These are phyloP conservation scores for Fraxinus anomala DNA, from an alignment of 257 asterid genomes.

Conservation along the genomic window DNA sequence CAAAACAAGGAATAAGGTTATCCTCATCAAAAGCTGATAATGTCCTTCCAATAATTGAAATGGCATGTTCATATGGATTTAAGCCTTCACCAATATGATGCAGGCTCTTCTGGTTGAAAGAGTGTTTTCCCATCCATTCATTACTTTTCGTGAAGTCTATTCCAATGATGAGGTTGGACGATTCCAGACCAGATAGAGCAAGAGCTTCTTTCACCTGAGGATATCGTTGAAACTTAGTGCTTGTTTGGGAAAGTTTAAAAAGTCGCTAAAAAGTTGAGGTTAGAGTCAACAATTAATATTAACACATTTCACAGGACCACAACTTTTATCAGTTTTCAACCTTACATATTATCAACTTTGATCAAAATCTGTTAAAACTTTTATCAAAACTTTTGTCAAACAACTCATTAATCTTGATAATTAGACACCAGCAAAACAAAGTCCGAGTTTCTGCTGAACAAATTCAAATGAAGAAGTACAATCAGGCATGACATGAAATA, in stretches of 20 bases:
- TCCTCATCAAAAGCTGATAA: conserved; percentile 84
- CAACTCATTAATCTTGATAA: too few relatives aligned
- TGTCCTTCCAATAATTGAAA: conserved; percentile 86
- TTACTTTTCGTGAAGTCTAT: conserved; percentile 94
- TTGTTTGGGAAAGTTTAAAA: too few relatives aligned
- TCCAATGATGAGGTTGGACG: conserved; percentile 91
- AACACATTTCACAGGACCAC: too few relatives aligned
- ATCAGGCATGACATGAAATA: not conserved
- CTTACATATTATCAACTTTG: too few relatives aligned
- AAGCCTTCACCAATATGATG: conserved; percentile 56
- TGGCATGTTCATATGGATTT: conserved; percentile 83
- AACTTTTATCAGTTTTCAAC: too few relatives aligned
- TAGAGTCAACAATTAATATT: too few relatives aligned
- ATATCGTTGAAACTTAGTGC: conserved; percentile 6
- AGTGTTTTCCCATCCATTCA: conserved; percentile 77
- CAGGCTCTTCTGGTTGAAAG: conserved; percentile 59
- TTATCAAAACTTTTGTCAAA: too few relatives aligned
- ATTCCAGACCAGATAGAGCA: conserved; percentile 71
- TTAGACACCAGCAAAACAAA: too few relatives aligned
- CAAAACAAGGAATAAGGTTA: conserved; percentile 85
- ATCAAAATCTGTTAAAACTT: too few relatives aligned
- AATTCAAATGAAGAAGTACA: not conserved
- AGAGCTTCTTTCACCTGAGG: conserved; percentile 74
- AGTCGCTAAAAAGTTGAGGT: too few relatives aligned
- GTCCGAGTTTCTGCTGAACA: not conserved